Evolutionary conservation across 768 basidiomycete genomes (phyloP).

Genomic region (Termitomyces sp.): DNA sequence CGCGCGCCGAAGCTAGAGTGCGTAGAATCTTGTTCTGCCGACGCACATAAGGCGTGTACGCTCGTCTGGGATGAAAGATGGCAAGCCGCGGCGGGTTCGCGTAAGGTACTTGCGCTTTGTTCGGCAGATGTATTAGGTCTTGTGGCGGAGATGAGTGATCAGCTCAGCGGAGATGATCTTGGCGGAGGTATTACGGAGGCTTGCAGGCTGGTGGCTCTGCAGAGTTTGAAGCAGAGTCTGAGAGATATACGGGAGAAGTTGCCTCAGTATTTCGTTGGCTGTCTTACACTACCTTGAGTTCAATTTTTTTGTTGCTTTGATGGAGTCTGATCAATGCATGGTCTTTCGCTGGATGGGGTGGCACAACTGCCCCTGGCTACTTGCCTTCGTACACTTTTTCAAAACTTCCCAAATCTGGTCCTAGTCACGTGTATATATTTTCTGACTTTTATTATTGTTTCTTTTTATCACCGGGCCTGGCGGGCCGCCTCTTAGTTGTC

Average conservation of each 20-base stretch:
- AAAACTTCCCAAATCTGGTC: no score
- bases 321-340: no score
- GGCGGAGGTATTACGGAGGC: constrained; percentile 19
- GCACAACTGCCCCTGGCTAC: no score
- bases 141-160: constrained; percentile 27
- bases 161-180: constrained; percentile 29
- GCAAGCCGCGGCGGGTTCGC: constrained; percentile 28
- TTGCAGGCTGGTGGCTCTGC: constrained; percentile 30
- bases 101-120: constrained; percentile 24
- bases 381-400: no score
- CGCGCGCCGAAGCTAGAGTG: constrained; percentile 23
- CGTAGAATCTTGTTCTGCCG: constrained; percentile 17
- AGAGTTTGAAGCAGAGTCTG: constrained; percentile 13
- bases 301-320: not conserved
- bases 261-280: constrained; percentile 14
- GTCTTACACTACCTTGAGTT: not conserved
- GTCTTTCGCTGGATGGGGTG: no score
- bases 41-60: constrained; percentile 24
- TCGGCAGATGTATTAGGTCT: constrained; percentile 30
- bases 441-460: no score
- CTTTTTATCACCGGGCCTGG: no score
- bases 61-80: constrained; percentile 30
- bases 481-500: no score
- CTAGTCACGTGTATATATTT: no score
- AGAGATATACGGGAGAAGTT: constrained; percentile 4